Base-by-base conservation (phyloP, 179 eudicot genomes). In the Monotropa hypopitys region DNA sequence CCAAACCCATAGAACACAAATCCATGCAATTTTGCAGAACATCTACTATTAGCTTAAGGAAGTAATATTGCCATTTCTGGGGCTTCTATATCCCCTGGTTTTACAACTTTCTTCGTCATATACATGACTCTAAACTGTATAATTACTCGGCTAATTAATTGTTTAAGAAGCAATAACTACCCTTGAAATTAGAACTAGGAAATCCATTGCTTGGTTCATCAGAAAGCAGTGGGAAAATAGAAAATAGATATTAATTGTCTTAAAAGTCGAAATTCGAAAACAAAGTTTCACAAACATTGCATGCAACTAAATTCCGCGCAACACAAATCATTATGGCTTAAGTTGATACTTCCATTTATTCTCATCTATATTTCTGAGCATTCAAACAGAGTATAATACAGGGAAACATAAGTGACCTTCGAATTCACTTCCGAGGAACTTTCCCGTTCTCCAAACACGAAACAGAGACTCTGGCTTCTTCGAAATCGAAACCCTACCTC, bases 11-110 rank as follows among this genome's bases (percentile, higher is more conserved):
- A 47, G 8, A 6, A 38, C 11, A 28, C 6, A 30, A 33, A 16
- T 28, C 7, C 18, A 23, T 50, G 72, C 20, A 1, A 86, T 85
- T 81, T 80, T 88, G 88, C 84, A 82, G 85, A 88, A 81, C 80
- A 32, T 12, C 35, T 35, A n/a, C 18, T 26, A n/a, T 26, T 8
- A 7, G 15, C 7, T 3, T 18, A 30, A 65, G 23, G 43, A 38
- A 20, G 70, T 66, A 26, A 69, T 33, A 7, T 35, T 35, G 46
- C 70, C 46, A 15, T 35, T 35, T 66, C 20, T 11, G 46, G 35
- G 35, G 47, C 46, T 66, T 43, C 68, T 21, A 9, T 43, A 21
- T n/a, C 30, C 32, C 33, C 0, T 43, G 35, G 13, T 70, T 70
- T 45, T 45, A 10, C 32, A 11, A 23, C 9, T 20, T 23, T 9